Percentiles rank a stretch among this genome's conserved stretches.
Conservation (phyloP, 257 asterid species). For the Gentiana macrophylla region DNA sequence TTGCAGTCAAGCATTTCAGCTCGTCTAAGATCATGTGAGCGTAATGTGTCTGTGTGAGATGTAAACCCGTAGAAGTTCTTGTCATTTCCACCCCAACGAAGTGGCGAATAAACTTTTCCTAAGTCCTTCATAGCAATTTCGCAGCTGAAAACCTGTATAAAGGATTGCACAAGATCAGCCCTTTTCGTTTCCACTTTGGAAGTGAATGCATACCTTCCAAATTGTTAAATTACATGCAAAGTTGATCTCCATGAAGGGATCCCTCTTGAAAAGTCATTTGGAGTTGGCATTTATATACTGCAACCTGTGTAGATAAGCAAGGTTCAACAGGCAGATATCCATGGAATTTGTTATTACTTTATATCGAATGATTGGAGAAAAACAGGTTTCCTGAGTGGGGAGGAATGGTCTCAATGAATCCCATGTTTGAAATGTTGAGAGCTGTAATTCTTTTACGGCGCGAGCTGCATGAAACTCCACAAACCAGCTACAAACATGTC, state of each 20-base stretch:
- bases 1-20: too few species aligned
- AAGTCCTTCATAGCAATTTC: too few species aligned
- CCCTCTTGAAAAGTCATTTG: slow-evolving; percentile 15
- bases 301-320: slow-evolving; percentile 8
- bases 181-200: too few species aligned
- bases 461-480: slow-evolving; percentile 25
- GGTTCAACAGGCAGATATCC: slow-evolving; percentile 15
- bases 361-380: slow-evolving; percentile 15
- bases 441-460: slow-evolving; percentile 12
- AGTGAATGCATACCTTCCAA: slow-evolving; percentile 19
- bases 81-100: too few species aligned
- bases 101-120: too few species aligned
- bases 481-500: slow-evolving; percentile 23
- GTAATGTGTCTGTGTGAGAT: too few species aligned
- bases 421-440: slow-evolving; percentile 15
- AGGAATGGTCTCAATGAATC: slow-evolving; percentile 16
- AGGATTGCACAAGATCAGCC: too few species aligned
- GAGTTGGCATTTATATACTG: slow-evolving; percentile 5
- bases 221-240: slow-evolving; percentile 15
- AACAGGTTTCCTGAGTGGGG: slow-evolving; percentile 17
- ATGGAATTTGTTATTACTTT: slow-evolving; percentile 9
- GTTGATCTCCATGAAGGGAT: slow-evolving; percentile 14
- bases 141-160: too few species aligned
- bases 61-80: too few species aligned
- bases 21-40: too few species aligned